Evolutionary conservation across 768 basidiomycete species (phyloP).

Genomic region (Auricularia heimuer): DNA sequence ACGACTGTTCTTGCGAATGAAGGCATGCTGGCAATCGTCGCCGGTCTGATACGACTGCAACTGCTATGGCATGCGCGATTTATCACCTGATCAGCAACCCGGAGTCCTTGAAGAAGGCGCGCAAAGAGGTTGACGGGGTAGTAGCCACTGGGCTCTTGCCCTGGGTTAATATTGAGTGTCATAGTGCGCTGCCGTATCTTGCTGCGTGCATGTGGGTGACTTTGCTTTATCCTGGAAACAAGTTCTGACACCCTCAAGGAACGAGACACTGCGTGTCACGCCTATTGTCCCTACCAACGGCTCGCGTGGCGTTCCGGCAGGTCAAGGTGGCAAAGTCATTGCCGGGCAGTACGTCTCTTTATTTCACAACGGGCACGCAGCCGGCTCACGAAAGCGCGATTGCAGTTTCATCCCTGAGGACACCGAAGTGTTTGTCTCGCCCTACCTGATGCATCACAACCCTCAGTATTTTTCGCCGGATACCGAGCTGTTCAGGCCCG

Average conservation of each 20-base stretch:
- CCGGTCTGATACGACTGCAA: conserved; percentile 17
- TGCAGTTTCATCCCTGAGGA: conserved; percentile 38
- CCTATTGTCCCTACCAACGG: conserved; percentile 41
- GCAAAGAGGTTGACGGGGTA: conserved; percentile 8
- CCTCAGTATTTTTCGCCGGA: conserved; percentile 36
- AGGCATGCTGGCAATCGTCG: background rate
- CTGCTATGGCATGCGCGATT: conserved; percentile 19
- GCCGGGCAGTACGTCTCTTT: conserved; percentile 26
- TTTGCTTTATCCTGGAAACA: too few relatives aligned
- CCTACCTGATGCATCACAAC: conserved; percentile 37
- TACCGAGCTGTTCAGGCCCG: conserved; percentile 32
- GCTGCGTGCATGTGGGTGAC: conserved; percentile 3
- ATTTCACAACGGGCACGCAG: conserved; percentile 1
- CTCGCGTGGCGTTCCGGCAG: conserved; percentile 30
- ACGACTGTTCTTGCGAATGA: background rate
- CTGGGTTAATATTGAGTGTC: background rate
- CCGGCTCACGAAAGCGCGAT: background rate
- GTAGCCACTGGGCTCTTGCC: background rate
- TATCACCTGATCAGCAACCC: conserved; percentile 7
- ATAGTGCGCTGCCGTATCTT: conserved; percentile 2
- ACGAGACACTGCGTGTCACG: conserved; percentile 39
- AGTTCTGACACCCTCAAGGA: conserved; percentile 21
- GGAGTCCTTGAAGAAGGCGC: conserved; percentile 4
- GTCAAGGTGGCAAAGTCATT: conserved; percentile 27
- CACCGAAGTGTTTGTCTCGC: conserved; percentile 34